A percentile compares a stretch with the other conserved stretches of the same genome.
phyloP scores from a whole-genome alignment of 164 flowering plant species.

The Magnolia officinalis region DNA sequence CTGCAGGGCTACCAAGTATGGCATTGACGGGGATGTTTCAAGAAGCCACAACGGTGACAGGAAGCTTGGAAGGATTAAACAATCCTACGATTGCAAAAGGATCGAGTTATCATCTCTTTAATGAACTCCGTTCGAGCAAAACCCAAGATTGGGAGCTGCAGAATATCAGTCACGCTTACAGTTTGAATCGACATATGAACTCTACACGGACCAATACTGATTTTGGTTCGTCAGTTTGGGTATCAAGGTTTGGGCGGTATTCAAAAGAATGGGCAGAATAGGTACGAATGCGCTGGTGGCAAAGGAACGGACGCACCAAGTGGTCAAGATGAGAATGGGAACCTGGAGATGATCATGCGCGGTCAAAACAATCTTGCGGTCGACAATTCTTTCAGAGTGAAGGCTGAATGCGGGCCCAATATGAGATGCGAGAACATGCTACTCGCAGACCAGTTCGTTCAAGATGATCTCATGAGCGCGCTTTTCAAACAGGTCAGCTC shows the following conservation, averaged over 20 bases:
- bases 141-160: constrained; percentile 47
- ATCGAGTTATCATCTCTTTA: constrained; percentile 49
- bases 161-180: constrained; percentile 34
- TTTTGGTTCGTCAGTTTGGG: constrained; percentile 32
- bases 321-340: constrained; percentile 25
- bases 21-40: constrained; percentile 35
- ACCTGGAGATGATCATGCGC: constrained; percentile 26
- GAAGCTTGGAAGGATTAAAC: constrained; percentile 24
- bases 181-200: constrained; percentile 31
- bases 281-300: constrained; percentile 14
- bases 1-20: constrained; percentile 29
- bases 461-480: constrained; percentile 76
- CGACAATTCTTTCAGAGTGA: constrained; percentile 39
- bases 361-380: constrained; percentile 19
- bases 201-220: constrained; percentile 25
- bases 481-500: constrained; percentile 67
- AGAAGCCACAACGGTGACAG: constrained; percentile 24
- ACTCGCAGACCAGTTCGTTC: constrained; percentile 43
- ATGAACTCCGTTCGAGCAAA: constrained; percentile 28
- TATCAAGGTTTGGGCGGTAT: constrained; percentile 37
- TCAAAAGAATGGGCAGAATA: constrained; percentile 30
- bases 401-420: constrained; percentile 45
- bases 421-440: constrained; percentile 24
- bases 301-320: constrained; percentile 23
- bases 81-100: constrained; percentile 28